Evolutionary conservation across 495 filamentous ascomycete species (phyloP).

Genomic region (Lasiosphaeria hispida): DNA sequence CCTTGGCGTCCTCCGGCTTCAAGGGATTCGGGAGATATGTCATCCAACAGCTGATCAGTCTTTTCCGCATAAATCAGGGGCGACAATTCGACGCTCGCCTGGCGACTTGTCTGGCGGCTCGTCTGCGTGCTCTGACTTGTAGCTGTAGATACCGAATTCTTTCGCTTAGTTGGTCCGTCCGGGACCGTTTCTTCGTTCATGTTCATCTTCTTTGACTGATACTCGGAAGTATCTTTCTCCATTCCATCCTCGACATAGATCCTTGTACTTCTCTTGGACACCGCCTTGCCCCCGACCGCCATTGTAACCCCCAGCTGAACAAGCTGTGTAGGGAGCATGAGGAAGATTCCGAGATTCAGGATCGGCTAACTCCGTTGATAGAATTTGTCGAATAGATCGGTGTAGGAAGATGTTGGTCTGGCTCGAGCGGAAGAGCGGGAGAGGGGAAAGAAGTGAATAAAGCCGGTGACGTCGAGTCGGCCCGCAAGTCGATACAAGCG

Average conservation of each 20-base stretch:
- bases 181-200: conserved; percentile 11
- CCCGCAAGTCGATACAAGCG: too few relatives aligned
- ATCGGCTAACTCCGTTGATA: background rate
- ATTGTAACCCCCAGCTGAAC: conserved; percentile 12
- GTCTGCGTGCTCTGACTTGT: conserved; percentile 18
- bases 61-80: background rate
- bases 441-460: too few relatives aligned
- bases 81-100: conserved; percentile 13
- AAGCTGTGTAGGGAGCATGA: background rate
- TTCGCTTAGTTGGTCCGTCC: conserved; percentile 4
- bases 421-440: too few relatives aligned
- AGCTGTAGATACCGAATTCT: conserved; percentile 13
- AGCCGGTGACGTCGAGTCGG: too few relatives aligned
- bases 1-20: background rate
- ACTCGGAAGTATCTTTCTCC: conserved; percentile 11
- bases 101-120: conserved; percentile 19
- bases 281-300: conserved; percentile 17
- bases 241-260: conserved; percentile 23
- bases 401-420: background rate
- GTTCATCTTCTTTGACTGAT: conserved; percentile 1
- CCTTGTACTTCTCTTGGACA: conserved; percentile 28
- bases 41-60: background rate
- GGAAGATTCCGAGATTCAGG: background rate
- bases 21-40: background rate
- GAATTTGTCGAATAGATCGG: background rate